Percentiles rank a stretch among this genome's conserved stretches.
phyloP scores from a whole-genome alignment of 129 eudicot species.

The Centrapalus pauciflorus region DNA sequence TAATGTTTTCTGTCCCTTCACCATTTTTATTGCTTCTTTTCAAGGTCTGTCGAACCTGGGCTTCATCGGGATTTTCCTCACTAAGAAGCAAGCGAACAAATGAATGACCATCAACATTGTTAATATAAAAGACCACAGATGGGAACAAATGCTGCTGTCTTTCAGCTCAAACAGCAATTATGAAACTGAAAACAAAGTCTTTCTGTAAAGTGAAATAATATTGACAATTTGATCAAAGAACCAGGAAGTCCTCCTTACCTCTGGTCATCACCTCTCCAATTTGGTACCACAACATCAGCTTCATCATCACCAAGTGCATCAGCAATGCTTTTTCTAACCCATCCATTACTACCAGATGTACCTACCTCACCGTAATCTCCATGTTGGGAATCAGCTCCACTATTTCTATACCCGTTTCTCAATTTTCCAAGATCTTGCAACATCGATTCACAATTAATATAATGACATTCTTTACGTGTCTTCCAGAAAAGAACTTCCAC shows the following conservation, averaged over 20 bases:
- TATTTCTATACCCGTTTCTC: conserved; percentile 40
- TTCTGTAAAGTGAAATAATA: conserved; percentile 4
- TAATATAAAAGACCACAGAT: conserved; percentile 13
- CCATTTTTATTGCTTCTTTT: conserved; percentile 24
- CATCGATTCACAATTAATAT: conserved; percentile 71
- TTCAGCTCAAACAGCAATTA: background rate
- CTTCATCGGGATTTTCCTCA: conserved; percentile 37
- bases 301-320: conserved; percentile 99
- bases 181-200: background rate
- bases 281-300: conserved; percentile 55
- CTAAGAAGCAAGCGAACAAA: conserved; percentile 31
- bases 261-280: conserved; percentile 32
- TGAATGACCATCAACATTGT: conserved; percentile 8
- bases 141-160: background rate
- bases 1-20: conserved; percentile 38
- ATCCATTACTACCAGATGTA: conserved; percentile 41
- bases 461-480: conserved; percentile 80
- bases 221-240: conserved; percentile 12
- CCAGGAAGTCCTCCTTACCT: conserved; percentile 36
- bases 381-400: conserved; percentile 32
- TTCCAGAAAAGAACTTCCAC: conserved; percentile 88
- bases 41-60: conserved; percentile 18
- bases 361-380: conserved; percentile 46
- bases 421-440: conserved; percentile 58
- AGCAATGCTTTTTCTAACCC: conserved; percentile 74